phyloP scores from a whole-genome alignment of 805 yeast genomes.

The Metschnikowia amazonensis region DNA sequence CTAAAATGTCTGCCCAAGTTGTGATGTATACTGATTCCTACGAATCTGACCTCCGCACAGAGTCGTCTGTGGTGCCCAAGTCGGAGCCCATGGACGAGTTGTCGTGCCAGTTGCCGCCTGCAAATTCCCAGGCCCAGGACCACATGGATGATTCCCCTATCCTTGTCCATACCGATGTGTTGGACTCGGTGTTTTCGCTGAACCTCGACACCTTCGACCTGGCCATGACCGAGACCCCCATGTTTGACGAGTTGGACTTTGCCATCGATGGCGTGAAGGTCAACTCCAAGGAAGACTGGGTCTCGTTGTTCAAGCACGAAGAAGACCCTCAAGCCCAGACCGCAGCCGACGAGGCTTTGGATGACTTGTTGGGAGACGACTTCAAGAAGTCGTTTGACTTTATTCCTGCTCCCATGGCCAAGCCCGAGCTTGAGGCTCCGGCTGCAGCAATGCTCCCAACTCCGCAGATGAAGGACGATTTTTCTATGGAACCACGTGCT shows the following conservation, averaged over 20 bases:
- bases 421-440: conserved; percentile 26
- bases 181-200: conserved; percentile 49
- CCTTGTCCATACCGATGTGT: conserved; percentile 48
- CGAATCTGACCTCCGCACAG: conserved; percentile 13
- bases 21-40: conserved; percentile 17
- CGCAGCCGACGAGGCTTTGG: conserved; percentile 17
- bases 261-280: conserved; percentile 38
- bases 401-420: conserved; percentile 10
- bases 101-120: conserved; percentile 26
- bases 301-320: conserved; percentile 49
- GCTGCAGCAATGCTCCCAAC: conserved; percentile 18
- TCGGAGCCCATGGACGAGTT: conserved; percentile 23
- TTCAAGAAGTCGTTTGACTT: conserved; percentile 20
- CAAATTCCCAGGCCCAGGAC: conserved; percentile 13
- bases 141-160: conserved; percentile 38
- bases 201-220: conserved; percentile 38
- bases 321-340: background rate
- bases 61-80: conserved; percentile 17
- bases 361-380: conserved; percentile 21
- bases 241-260: conserved; percentile 55
- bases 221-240: conserved; percentile 40
- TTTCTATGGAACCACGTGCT: background rate
- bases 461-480: conserved; percentile 9
- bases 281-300: conserved; percentile 52
- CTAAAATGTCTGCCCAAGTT: conserved; percentile 18